Base-by-base conservation (phyloP, 78 protist genomes). In the Dictyostelium citrinum region DNA sequence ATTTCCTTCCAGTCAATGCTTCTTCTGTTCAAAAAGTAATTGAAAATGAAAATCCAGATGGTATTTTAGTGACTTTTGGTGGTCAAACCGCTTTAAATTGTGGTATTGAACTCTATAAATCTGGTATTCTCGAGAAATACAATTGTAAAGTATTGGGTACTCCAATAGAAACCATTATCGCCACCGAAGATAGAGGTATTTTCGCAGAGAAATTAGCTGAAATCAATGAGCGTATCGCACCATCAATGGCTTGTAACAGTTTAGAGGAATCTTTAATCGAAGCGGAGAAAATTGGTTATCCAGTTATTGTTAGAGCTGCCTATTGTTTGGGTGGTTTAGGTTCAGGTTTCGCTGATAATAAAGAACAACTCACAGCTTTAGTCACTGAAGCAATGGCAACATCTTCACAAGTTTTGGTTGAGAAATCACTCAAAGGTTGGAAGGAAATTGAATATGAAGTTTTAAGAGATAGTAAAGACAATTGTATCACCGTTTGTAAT, bases 361-460 rank as follows among this genome's bases (percentile, higher is more conserved):
- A n/a, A 2, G 98, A 84, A 22, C 91, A 96, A 95, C 90, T 98
- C 12, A 29, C 16, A 14, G 39, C 46, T 12, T 88, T 97, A 5
- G 97, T 83, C 16, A 67, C 75, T 9, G 86, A 71, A 41, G 98
- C 99, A 35, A 77, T 98, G 8, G 95, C 97, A 10, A 71, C 90
- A 8, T 90, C 98, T 7, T 80, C 93, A 35, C 99, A 98, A 72
- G 97, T 99, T 6, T 96, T 99, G 11, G 90, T 99, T 35, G 99
- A 99, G 84, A 84, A 93, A 77, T 96, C 98, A 17, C 78, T 99
- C 77, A 91, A 96, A 61, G 99, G 99, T 35, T 99, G 99, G 99
- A 99, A 99, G 90, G 99, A 99, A 86, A 81, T 99, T 27, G 99
- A 99, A 98, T 99, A 99, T 82, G 99, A 99, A 91, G 99, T 99